A percentile compares a stretch with the other conserved stretches of the same genome.
Evolutionary conservation across 1,139 yeast genomes (phyloP).

Genomic region (Pichia sp.): DNA sequence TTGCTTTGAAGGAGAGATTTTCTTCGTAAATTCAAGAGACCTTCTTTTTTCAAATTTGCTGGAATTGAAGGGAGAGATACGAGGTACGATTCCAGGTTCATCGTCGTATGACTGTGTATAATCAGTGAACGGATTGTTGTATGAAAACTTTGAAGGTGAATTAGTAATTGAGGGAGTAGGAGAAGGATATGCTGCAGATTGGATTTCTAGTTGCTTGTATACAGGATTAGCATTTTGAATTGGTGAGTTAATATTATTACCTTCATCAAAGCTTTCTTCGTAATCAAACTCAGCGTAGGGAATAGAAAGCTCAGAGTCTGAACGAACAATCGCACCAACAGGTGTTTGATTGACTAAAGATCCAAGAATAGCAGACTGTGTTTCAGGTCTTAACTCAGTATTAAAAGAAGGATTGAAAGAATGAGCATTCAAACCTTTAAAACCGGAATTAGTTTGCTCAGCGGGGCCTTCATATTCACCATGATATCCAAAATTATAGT

Average conservation of each 20-base stretch:
- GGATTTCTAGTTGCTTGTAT: background rate
- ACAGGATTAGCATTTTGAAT: background rate
- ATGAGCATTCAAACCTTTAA: conserved; percentile 56
- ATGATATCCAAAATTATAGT: background rate
- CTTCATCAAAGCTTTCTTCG: too few relatives aligned
- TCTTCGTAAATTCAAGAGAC: conserved; percentile 12
- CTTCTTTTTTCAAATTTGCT: conserved; percentile 4
- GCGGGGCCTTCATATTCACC: conserved; percentile 27
- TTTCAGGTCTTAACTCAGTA: conserved; percentile 21
- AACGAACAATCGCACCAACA: conserved; percentile 11
- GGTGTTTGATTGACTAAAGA: conserved; percentile 16
- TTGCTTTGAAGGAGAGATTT: background rate
- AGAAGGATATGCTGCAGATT: background rate
- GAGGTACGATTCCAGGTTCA: background rate
- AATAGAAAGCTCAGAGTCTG: conserved; percentile 18
- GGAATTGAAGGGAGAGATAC: background rate
- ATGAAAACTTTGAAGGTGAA: conserved; percentile 2
- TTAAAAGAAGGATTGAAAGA: conserved; percentile 30
- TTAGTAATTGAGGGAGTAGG: background rate
- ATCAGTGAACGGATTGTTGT: conserved; percentile 14
- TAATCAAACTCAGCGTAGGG: conserved; percentile 3
- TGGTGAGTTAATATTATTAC: background rate
- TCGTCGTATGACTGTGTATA: conserved; percentile 12
- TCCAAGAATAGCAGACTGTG: conserved; percentile 24
- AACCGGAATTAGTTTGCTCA: too few relatives aligned